Conservation (phyloP, 768 basidiomycete genomes). For the Paxillus rubicundulus region DNA sequence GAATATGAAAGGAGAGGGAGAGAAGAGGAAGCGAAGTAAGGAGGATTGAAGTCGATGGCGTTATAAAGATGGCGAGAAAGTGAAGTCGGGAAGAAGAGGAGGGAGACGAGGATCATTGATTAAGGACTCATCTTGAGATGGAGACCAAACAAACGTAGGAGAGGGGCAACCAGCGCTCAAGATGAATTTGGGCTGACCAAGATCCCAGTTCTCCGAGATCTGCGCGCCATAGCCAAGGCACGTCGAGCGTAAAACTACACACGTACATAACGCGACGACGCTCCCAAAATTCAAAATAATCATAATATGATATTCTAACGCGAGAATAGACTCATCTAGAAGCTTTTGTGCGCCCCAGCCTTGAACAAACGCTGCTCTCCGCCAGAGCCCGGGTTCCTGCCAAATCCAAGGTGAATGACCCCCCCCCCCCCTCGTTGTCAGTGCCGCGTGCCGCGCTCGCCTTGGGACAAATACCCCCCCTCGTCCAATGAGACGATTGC, state of each 20-base stretch:
- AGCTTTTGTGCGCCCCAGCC: background rate
- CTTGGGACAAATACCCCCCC: background rate
- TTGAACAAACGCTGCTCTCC: background rate
- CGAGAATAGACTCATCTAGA: background rate
- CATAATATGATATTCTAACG: background rate
- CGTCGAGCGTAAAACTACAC: background rate
- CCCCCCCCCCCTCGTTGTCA: background rate
- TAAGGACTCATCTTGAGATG: conserved; percentile 18
- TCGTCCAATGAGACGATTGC: background rate
- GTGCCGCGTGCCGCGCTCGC: background rate
- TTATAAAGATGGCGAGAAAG: conserved; percentile 25
- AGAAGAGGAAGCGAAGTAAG: conserved; percentile 12
- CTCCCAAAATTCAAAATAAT: background rate
- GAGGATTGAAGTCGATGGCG: conserved; percentile 1
- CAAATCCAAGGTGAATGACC: background rate
- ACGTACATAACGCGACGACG: background rate
- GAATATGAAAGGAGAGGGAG: conserved; percentile 2
- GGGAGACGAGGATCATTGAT: conserved; percentile 24
- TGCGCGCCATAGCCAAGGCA: conserved; percentile 2
- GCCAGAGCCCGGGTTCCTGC: background rate
- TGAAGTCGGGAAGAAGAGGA: conserved; percentile 1
- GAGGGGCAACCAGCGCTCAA: background rate
- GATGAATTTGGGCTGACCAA: conserved; percentile 18
- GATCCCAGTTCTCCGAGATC: conserved; percentile 5
- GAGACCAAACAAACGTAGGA: background rate